Evolutionary conservation across 257 asterid genomes (phyloP).

Genomic region (Voacanga thouarsii): DNA sequence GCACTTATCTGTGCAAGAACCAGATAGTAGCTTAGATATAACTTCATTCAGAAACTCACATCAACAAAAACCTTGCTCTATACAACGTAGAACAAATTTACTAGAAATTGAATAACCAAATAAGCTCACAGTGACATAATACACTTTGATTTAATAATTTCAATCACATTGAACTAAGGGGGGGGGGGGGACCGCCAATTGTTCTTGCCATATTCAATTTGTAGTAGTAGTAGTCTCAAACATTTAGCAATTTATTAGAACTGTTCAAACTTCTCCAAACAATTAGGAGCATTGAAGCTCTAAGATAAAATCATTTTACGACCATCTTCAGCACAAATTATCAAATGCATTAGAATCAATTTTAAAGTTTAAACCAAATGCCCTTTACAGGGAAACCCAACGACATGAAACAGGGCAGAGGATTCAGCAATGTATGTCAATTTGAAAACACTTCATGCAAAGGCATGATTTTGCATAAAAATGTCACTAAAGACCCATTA

Average conservation of each 20-base stretch:
- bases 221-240: background rate
- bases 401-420: background rate
- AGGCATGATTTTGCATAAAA: background rate
- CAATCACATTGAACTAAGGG: background rate
- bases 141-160: background rate
- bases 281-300: no score
- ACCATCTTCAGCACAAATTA: background rate
- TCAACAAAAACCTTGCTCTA: background rate
- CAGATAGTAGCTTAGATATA: background rate
- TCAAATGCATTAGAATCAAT: background rate
- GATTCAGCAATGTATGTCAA: background rate
- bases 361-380: background rate
- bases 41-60: background rate
- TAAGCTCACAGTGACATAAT: background rate
- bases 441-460: background rate
- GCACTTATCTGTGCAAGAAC: conserved; percentile 51
- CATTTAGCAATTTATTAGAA: background rate
- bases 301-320: background rate
- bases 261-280: background rate
- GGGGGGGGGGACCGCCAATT: background rate
- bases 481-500: background rate
- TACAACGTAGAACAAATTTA: background rate
- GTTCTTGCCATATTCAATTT: background rate
- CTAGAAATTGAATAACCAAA: background rate
- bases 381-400: background rate